Percentiles rank a stretch among this genome's conserved stretches.
These are phyloP conservation scores for Auricularia sp. DNA, from an alignment of 768 basidiomycete genomes.

Conservation along the genomic window DNA sequence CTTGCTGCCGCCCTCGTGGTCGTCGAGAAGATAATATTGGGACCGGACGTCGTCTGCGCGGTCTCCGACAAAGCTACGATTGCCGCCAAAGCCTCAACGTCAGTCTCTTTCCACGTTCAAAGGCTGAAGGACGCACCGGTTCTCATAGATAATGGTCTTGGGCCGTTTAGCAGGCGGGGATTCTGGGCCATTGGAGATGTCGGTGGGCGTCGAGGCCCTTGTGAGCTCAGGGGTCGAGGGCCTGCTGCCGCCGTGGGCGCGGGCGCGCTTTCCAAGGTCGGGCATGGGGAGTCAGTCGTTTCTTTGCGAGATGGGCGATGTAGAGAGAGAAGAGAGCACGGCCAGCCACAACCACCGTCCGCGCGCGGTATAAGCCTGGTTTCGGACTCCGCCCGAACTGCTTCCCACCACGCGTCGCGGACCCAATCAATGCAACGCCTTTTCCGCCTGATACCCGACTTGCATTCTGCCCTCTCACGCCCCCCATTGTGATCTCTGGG, in stretches of 20 bases:
- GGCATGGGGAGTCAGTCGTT: too few species aligned
- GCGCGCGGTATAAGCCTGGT: too few species aligned
- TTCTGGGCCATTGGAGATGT: neutral
- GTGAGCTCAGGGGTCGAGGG: neutral
- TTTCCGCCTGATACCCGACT: too few species aligned
- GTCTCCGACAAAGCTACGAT: constrained; percentile 50
- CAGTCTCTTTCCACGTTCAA: neutral
- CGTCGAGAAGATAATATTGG: constrained; percentile 49
- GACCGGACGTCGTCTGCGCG: constrained; percentile 52
- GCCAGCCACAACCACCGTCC: too few species aligned
- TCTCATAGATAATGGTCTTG: neutral
- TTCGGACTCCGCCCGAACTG: too few species aligned
- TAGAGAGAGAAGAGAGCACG: too few species aligned
- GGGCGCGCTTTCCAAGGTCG: neutral
- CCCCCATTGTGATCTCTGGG: too few species aligned
- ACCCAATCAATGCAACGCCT: too few species aligned
- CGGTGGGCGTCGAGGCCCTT: neutral
- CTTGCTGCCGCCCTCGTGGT: constrained; percentile 33
- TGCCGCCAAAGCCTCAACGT: neutral
- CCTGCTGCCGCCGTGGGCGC: neutral
- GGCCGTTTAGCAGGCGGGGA: neutral
- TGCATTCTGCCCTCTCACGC: too few species aligned
- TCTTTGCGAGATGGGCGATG: too few species aligned
- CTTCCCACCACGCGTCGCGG: too few species aligned
- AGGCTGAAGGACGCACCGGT: neutral